A percentile compares a stretch with the other conserved stretches of the same genome.
Evolutionary conservation across 139 green algal genomes (phyloP).

Genomic region (Picochlorum sp.): DNA sequence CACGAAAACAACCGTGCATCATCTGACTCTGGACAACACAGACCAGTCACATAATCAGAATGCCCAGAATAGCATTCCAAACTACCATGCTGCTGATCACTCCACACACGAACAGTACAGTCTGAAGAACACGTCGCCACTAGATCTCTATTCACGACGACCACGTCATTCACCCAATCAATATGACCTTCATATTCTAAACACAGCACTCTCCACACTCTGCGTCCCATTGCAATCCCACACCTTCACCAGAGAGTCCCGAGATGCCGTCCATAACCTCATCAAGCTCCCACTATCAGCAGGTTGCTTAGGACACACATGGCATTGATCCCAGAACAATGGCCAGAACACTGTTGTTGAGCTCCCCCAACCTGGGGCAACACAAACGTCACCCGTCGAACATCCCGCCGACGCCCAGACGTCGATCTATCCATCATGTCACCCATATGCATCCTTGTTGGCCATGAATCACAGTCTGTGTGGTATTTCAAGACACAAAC

Average conservation of each 20-base stretch:
- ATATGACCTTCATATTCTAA: slow-evolving; percentile 26
- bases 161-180: slow-evolving; percentile 36
- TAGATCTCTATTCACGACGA: slow-evolving; percentile 14
- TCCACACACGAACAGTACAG: slow-evolving; percentile 29
- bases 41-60: slow-evolving; percentile 33
- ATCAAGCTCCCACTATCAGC: neutral
- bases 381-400: too few species aligned
- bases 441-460: too few species aligned
- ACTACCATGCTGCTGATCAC: neutral
- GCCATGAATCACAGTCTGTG: too few species aligned
- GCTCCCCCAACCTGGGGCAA: too few species aligned
- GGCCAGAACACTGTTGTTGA: slow-evolving; percentile 9
- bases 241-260: slow-evolving; percentile 29
- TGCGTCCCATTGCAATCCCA: slow-evolving; percentile 3
- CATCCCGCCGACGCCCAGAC: too few species aligned
- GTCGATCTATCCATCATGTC: too few species aligned
- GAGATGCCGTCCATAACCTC: slow-evolving; percentile 33
- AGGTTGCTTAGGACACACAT: slow-evolving; percentile 7
- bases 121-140: slow-evolving; percentile 32
- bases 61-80: slow-evolving; percentile 19
- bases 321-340: slow-evolving; percentile 34
- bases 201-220: neutral
- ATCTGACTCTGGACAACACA: slow-evolving; percentile 14
- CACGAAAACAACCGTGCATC: slow-evolving; percentile 15
- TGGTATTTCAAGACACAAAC: too few species aligned